Evolutionary conservation across 2,329 filamentous ascomycete species (phyloP).

Genomic region (Phaeosphaeria sp.): DNA sequence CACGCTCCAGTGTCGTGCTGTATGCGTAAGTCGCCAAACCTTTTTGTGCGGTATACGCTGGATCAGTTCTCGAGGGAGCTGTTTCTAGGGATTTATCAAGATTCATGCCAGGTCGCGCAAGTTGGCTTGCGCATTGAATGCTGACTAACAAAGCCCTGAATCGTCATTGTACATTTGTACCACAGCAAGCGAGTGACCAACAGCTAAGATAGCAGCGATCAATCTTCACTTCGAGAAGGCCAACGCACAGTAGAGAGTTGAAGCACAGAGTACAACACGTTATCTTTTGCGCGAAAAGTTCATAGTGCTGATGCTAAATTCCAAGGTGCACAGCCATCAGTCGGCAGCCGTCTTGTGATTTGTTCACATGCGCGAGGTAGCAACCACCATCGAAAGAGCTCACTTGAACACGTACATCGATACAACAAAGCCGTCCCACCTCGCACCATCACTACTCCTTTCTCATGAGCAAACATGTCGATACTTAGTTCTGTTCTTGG

Average conservation of each 20-base stretch:
- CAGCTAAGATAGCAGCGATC: neutral
- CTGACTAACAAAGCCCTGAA: slow-evolving; percentile 29
- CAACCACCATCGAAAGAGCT: slow-evolving; percentile 18
- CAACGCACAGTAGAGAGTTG: neutral
- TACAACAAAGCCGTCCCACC: slow-evolving; percentile 1
- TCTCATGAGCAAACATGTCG: slow-evolving; percentile 30
- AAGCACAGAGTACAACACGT: neutral
- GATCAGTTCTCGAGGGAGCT: too few species aligned
- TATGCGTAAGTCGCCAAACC: too few species aligned
- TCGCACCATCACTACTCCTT: neutral
- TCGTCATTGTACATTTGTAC: neutral
- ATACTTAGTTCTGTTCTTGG: slow-evolving; percentile 46
- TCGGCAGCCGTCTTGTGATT: slow-evolving; percentile 28
- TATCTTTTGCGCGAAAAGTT: neutral
- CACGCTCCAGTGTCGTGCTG: too few species aligned
- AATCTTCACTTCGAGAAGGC: neutral
- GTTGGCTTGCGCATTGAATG: neutral
- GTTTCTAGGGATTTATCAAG: too few species aligned
- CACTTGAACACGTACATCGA: slow-evolving; percentile 27
- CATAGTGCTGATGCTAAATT: neutral
- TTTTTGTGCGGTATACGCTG: neutral
- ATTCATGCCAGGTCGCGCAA: neutral
- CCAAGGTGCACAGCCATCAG: neutral
- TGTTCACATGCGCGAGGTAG: slow-evolving; percentile 36
- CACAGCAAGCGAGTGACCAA: neutral